A percentile compares a stretch with the other conserved stretches of the same genome.
These are phyloP conservation scores for Backusella westeae DNA, from an alignment of 192 early-diverging fungal genomes.

Conservation along the genomic window DNA sequence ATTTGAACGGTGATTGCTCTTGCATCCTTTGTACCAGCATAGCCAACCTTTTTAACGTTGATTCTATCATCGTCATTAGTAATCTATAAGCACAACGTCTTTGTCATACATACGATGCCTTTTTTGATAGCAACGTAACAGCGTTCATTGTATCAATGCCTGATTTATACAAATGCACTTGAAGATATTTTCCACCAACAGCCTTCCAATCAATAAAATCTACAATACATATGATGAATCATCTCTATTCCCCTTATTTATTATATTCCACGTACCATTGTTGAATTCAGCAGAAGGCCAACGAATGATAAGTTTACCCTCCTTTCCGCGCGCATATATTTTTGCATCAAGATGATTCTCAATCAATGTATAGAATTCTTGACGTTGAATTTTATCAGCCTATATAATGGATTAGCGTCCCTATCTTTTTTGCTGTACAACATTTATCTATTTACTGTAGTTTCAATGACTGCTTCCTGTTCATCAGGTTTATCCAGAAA, in stretches of 20 bases:
- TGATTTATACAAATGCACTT: slow-evolving; percentile 91
- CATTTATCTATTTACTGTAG: slow-evolving; percentile 10
- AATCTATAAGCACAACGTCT: background rate
- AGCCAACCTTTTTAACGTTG: slow-evolving; percentile 59
- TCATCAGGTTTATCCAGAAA: slow-evolving; percentile 28
- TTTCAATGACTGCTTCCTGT: slow-evolving; percentile 11
- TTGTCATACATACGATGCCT: slow-evolving; percentile 30
- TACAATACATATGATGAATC: background rate
- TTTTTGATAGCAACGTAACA: slow-evolving; percentile 57
- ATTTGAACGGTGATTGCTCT: slow-evolving; percentile 87
- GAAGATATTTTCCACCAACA: slow-evolving; percentile 67
- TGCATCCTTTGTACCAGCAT: slow-evolving; percentile 95
- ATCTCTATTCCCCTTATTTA: background rate
- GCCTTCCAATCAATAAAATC: slow-evolving; percentile 14
- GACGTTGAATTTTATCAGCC: slow-evolving; percentile 3
- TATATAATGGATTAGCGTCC: background rate
- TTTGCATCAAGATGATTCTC: slow-evolving; percentile 10
- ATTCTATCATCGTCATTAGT: slow-evolving; percentile 33
- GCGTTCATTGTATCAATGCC: slow-evolving; percentile 92
- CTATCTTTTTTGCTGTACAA: too few relatives aligned
- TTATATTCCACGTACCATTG: background rate
- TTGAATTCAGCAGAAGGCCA: slow-evolving; percentile 17
- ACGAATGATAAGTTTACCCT: slow-evolving; percentile 9
- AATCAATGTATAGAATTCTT: slow-evolving; percentile 13
- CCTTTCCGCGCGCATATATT: background rate